Conservation (phyloP, 495 filamentous ascomycete genomes). For the Wilcoxina mikolae region DNA sequence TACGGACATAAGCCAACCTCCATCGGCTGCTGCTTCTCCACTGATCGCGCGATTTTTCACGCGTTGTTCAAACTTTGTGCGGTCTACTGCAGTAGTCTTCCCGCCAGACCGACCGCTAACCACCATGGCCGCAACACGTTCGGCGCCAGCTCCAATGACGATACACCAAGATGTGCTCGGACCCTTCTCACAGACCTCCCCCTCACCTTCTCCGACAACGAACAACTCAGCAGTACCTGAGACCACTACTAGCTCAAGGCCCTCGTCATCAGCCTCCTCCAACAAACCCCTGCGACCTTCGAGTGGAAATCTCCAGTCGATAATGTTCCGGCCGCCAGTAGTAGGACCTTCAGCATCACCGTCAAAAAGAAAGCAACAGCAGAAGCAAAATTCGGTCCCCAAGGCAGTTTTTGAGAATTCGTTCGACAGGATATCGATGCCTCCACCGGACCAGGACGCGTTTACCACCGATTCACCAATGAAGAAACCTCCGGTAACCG, state of each 20-base stretch:
- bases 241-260: background rate
- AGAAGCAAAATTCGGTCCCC: conserved; percentile 27
- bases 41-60: conserved; percentile 4
- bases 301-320: conserved; percentile 23
- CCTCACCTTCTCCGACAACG: conserved; percentile 21
- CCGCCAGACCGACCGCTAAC: background rate
- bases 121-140: conserved; percentile 5
- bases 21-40: background rate
- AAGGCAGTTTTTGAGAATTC: conserved; percentile 31
- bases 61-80: background rate
- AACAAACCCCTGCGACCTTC: conserved; percentile 23
- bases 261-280: conserved; percentile 13
- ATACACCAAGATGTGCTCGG: conserved; percentile 29
- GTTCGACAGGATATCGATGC: conserved; percentile 51
- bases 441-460: conserved; percentile 47
- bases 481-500: conserved; percentile 57
- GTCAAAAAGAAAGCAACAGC: conserved; percentile 26
- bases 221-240: conserved; percentile 8
- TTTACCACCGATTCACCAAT: conserved; percentile 72
- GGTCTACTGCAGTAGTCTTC: conserved; percentile 7
- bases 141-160: conserved; percentile 23
- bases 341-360: conserved; percentile 33
- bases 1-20: background rate
- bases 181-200: conserved; percentile 27
- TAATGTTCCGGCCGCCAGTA: conserved; percentile 30